Conservation (phyloP, 495 filamentous ascomycete species). For the Talaromyces borbonicus region DNA sequence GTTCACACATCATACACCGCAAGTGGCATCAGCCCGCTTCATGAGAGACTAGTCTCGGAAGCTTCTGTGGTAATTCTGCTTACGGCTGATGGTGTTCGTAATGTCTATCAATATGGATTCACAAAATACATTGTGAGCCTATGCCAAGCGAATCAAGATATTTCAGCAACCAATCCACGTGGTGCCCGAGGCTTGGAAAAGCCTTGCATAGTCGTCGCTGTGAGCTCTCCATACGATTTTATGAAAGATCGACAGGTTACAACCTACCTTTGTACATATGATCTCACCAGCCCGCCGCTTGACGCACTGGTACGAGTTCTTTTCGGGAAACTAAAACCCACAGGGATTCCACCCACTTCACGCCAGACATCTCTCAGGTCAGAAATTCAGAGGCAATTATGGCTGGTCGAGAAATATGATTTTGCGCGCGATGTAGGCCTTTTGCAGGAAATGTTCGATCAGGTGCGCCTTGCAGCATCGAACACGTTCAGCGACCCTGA, state of each 20-base stretch:
- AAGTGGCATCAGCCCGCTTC: slow-evolving; percentile 6
- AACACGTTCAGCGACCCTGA: slow-evolving; percentile 6
- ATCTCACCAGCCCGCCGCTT: slow-evolving; percentile 1
- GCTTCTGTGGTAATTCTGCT: slow-evolving; percentile 3
- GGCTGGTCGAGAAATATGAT: slow-evolving; percentile 5
- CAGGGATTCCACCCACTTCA: slow-evolving; percentile 1
- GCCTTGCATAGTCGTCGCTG: slow-evolving; percentile 5
- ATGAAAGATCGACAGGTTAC: slow-evolving; percentile 5
- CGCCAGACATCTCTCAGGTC: not conserved
- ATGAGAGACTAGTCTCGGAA: slow-evolving; percentile 3
- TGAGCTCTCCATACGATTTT: slow-evolving; percentile 6
- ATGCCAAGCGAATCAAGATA: slow-evolving; percentile 1
- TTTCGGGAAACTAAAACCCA: slow-evolving; percentile 2
- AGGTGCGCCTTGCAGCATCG: slow-evolving; percentile 3
- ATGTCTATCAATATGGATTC: slow-evolving; percentile 7
- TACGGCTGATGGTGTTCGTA: slow-evolving; percentile 6
- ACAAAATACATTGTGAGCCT: slow-evolving; percentile 5
- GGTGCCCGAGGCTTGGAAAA: not conserved
- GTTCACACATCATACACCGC: slow-evolving; percentile 6
- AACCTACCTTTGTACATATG: slow-evolving; percentile 5
- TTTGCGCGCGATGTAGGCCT: not conserved
- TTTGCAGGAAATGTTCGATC: slow-evolving; percentile 5
- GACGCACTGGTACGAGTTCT: slow-evolving; percentile 2
- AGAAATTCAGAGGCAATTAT: not conserved
- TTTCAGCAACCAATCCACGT: not conserved